Base-by-base conservation (phyloP, 306 rosid genomes). In the Purshia tridentata region DNA sequence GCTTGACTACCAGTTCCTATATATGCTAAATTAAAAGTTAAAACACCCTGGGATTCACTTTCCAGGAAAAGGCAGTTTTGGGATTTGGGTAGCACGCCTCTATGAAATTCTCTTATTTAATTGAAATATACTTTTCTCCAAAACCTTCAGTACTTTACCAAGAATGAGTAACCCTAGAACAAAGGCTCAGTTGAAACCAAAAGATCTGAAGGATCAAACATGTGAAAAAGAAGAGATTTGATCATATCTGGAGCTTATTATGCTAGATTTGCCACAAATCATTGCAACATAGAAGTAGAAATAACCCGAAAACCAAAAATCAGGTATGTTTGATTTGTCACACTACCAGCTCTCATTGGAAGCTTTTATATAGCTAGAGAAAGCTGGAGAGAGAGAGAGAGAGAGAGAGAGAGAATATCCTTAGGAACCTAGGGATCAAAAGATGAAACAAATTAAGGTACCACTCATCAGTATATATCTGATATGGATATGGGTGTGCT, bases 371-470 rank as follows among this genome's bases (percentile, higher is more conserved):
- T 52, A 52, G 47, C 7, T 7, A 44, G 47, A 44, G 47, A 44
- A 9, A 44, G 47, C 1, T 7, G 9, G 35, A 18, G 58, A 6
- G 58, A 53, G 23, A 9, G n/a, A 62, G 47, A 19, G 7, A 46
- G 41, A 58, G 41, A 23, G 7, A 58, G 42, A 61, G 58, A 49
- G 46, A 29, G 16, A 35, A 47, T 16, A 8, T 48, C 45, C 45
- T 10, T 50, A 50, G 35, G 42, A 67, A 67, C 60, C 72, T 50
- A 50, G 14, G 23, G 72, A 67, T 67, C 23, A 48, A 67, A 23
- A 48, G 37, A 48, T 65, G 72, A 67, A 67, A 39, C 5, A 47
- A 66, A 29, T 29, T 29, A 29, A 65, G 56, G 9, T 14, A 46
- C 72, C 22, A 50, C 4, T 35, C 35, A 29, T 29, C 35, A 29